phyloP scores from a whole-genome alignment of 23 red algal species.

The Gracilaria gracilis region DNA sequence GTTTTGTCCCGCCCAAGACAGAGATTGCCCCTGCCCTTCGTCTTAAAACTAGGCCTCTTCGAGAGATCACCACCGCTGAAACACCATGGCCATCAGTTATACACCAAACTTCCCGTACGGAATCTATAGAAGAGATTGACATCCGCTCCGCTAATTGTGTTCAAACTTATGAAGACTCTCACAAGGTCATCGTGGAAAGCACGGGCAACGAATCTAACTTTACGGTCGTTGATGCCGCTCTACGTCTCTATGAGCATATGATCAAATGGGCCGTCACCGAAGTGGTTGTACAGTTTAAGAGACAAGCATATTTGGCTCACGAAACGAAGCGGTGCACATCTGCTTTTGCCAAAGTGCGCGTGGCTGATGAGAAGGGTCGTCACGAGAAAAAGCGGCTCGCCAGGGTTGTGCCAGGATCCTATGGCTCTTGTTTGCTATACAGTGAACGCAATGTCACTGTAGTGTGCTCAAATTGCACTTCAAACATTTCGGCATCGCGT shows the following conservation, averaged over 20 bases:
- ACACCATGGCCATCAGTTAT: slow-evolving; percentile 8
- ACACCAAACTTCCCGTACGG: slow-evolving; percentile 9
- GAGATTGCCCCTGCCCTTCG: slow-evolving; percentile 38
- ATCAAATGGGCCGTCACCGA: slow-evolving; percentile 74
- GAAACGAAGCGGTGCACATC: slow-evolving; percentile 44
- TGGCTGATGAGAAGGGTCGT: slow-evolving; percentile 21
- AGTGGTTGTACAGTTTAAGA: slow-evolving; percentile 63
- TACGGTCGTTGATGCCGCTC: slow-evolving; percentile 54
- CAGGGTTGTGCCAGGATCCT: slow-evolving; percentile 26
- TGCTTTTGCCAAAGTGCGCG: slow-evolving; percentile 29
- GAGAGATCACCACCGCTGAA: slow-evolving; percentile 32
- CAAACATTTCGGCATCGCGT: slow-evolving; percentile 77
- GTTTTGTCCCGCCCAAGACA: slow-evolving; percentile 43
- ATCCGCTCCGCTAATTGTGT: slow-evolving; percentile 23
- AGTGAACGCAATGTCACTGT: slow-evolving; percentile 77
- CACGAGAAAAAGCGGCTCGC: slow-evolving; percentile 18
- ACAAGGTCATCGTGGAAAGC: slow-evolving; percentile 24
- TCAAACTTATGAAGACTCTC: slow-evolving; percentile 29
- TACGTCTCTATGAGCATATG: slow-evolving; percentile 66
- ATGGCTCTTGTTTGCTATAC: slow-evolving; percentile 50
- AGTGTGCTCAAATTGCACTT: slow-evolving; percentile 76
- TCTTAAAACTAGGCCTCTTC: slow-evolving; percentile 35
- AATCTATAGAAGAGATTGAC: slow-evolving; percentile 42
- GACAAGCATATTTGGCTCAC: slow-evolving; percentile 32
- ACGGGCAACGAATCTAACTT: neutral